Evolutionary conservation across 164 flowering plant species (phyloP), one percentile per base, ranked within the genome.

Genomic region (Saururus chinensis): DNA sequence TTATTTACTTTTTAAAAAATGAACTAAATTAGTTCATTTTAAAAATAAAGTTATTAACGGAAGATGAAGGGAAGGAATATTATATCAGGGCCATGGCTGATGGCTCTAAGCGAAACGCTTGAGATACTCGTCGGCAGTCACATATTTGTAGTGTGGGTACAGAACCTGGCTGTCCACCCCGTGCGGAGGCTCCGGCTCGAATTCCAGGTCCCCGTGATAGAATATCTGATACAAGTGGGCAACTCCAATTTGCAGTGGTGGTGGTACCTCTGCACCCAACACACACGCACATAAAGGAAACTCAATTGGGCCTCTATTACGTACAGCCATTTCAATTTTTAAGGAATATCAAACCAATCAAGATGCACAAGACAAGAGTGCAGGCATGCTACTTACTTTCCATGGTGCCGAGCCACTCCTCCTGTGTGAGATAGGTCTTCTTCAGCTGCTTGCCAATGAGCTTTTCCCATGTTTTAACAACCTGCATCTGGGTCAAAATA

Each of bases 401-500:
- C 57, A 53, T 62, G 5, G 6, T 40, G 19, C 26, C 49, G 21
- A 62, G 58, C 57, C 19, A 22, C 52, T 53, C 30, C 9, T 53
- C 51, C n/a, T 40, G 26, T 1, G 65, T 19, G 6, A 62, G 25
- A 37, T 51, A 62, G 13, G 58, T 62, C 40, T 60, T 67, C 26
- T 61, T 42, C 17, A 67, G 25, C 60, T 67, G 45, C 21, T 48
- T 67, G 10, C 51, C 70, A n/a, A 56, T 54, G 51, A 67, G 26
- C 45, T 55, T 48, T 21, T 67, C 70, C 70, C 60, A 67, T 1
- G 42, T 61, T 4, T 23, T 20, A 10, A 67, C 60, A 45, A 60
- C 63, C 64, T 67, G 64, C 53, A 41, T 54, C 21, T 61, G 70
- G 37, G 56, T 60, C 12, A 67, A 55, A 0, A 64, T 64, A 21